Percentiles rank a stretch among this genome's conserved stretches.
Evolutionary conservation across 805 yeast genomes (phyloP).

Genomic region (Candida ulmi): DNA sequence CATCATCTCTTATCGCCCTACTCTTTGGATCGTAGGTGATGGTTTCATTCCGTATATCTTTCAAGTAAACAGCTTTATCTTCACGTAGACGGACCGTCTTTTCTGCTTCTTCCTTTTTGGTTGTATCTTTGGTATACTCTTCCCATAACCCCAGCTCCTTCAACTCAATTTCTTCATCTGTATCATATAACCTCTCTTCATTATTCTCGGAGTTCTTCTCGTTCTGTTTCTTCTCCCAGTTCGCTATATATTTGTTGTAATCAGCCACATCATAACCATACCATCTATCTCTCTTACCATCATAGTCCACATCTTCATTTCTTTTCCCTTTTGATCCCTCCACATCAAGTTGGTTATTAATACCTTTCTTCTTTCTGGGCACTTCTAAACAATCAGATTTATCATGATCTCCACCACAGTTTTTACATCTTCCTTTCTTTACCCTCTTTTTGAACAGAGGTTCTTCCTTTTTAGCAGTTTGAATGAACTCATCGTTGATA

Average conservation of each 20-base stretch:
- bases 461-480: slow-evolving; percentile 1
- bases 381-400: slow-evolving; percentile 53
- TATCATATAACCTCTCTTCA: slow-evolving; percentile 24
- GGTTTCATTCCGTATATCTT: slow-evolving; percentile 39
- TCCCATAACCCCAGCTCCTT: slow-evolving; percentile 32
- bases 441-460: slow-evolving; percentile 5
- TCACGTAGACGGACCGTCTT: slow-evolving; percentile 57
- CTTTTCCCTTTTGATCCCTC: slow-evolving; percentile 11
- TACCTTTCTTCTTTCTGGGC: slow-evolving; percentile 31
- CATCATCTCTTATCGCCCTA: slow-evolving; percentile 30
- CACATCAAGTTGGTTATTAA: slow-evolving; percentile 4
- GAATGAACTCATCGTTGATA: slow-evolving; percentile 40
- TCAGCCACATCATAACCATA: slow-evolving; percentile 67
- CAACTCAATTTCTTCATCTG: slow-evolving; percentile 39
- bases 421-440: slow-evolving; percentile 41
- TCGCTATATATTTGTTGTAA: slow-evolving; percentile 44
- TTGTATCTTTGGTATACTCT: slow-evolving; percentile 4
- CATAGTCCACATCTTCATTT: slow-evolving; percentile 21
- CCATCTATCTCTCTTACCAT: slow-evolving; percentile 32
- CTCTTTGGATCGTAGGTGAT: slow-evolving; percentile 52
- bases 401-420: slow-evolving; percentile 53
- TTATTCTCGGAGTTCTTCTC: slow-evolving; percentile 17
- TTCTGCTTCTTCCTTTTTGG: slow-evolving; percentile 32
- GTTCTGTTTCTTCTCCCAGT: slow-evolving; percentile 35
- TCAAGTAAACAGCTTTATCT: slow-evolving; percentile 69